A percentile compares a stretch with the other conserved stretches of the same genome.
phyloP scores from a whole-genome alignment of 208 protist genomes.

The Vickermania spadyakhi region DNA sequence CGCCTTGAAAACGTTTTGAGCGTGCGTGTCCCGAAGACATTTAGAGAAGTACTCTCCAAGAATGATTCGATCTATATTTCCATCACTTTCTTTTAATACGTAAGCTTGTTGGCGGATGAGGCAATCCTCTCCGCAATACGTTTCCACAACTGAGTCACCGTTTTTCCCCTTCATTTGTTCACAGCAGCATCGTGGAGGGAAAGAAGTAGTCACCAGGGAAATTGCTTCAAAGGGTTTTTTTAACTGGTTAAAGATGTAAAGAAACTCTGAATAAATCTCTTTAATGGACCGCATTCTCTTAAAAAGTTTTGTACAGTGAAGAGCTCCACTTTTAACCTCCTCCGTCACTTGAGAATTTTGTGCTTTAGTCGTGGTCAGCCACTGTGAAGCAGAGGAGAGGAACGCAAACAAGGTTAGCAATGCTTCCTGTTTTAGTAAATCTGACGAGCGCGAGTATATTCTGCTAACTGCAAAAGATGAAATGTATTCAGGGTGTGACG shows the following conservation, averaged over 20 bases:
- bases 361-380: neutral
- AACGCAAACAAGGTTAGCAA: neutral
- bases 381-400: neutral
- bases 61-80: constrained; percentile 66
- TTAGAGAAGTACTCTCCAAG: constrained; percentile 85
- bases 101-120: constrained; percentile 1
- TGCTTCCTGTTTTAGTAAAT: neutral
- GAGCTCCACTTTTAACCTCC: neutral
- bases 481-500: neutral
- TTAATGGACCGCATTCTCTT: neutral
- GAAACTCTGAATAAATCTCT: constrained; percentile 19
- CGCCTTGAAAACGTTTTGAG: constrained; percentile 54
- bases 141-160: neutral
- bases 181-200: neutral
- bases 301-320: neutral
- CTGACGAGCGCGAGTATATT: neutral
- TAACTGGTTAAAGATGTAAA: constrained; percentile 60
- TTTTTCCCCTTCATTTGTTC: neutral
- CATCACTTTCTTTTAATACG: constrained; percentile 51
- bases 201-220: constrained; percentile 35
- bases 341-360: neutral
- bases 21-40: constrained; percentile 34
- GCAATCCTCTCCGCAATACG: neutral
- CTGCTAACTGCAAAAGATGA: neutral
- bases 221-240: constrained; percentile 34